Evolutionary conservation across 2,329 filamentous ascomycete genomes (phyloP).

Genomic region (Fusarium luffae): DNA sequence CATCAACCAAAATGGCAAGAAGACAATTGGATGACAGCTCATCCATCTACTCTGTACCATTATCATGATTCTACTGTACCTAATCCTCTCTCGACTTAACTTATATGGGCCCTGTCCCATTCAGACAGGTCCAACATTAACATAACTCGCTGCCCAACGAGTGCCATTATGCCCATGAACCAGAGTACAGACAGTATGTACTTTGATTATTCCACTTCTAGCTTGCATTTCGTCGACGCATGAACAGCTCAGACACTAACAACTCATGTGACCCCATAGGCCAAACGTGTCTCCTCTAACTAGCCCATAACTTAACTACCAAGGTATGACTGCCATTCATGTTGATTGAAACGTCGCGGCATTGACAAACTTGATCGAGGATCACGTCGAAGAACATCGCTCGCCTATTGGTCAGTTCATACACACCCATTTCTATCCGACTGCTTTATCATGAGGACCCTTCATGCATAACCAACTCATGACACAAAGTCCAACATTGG

Average conservation of each 20-base stretch:
- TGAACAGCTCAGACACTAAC: constrained; percentile 38
- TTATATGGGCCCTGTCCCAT: constrained; percentile 8
- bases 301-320: constrained; percentile 4
- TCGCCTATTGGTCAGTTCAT: constrained; percentile 28
- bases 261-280: constrained; percentile 29
- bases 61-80: not conserved
- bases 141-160: constrained; percentile 9
- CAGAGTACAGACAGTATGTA: not conserved
- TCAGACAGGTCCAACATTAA: constrained; percentile 4
- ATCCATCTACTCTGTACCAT: not conserved
- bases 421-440: constrained; percentile 8
- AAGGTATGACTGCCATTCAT: not conserved
- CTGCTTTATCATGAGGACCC: constrained; percentile 22
- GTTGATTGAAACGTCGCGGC: not conserved
- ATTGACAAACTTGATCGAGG: constrained; percentile 28
- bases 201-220: constrained; percentile 8
- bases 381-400: constrained; percentile 30
- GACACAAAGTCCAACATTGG: not conserved
- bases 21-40: constrained; percentile 10
- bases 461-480: constrained; percentile 34
- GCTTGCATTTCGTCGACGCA: constrained; percentile 32
- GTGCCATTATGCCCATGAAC: not conserved
- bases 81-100: not conserved
- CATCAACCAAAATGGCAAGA: not conserved
- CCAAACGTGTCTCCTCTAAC: constrained; percentile 2